phyloP scores from a whole-genome alignment of 2,329 filamentous ascomycete species.

The Hysterium pulicare region DNA sequence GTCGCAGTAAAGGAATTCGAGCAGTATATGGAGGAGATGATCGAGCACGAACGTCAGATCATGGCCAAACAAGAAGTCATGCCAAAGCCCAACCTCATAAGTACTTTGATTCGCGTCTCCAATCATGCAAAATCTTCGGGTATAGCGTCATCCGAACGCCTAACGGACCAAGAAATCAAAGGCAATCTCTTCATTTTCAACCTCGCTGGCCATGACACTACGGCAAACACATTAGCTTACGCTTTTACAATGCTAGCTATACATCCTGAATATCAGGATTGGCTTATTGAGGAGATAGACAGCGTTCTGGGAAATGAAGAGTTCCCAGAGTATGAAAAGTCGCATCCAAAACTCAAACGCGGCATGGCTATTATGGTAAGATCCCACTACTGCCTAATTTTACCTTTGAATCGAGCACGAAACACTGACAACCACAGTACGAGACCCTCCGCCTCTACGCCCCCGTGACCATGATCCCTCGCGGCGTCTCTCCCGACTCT shows the following conservation, averaged over 20 bases:
- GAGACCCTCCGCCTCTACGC: slow-evolving; percentile 27
- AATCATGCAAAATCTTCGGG: slow-evolving; percentile 8
- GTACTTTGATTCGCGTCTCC: slow-evolving; percentile 24
- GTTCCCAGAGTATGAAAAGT: slow-evolving; percentile 37
- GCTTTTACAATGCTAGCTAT: slow-evolving; percentile 47
- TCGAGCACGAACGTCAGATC: slow-evolving; percentile 12
- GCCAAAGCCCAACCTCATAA: slow-evolving; percentile 24
- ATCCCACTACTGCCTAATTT: no score
- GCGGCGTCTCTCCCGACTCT: slow-evolving; percentile 5
- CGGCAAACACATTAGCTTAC: slow-evolving; percentile 49
- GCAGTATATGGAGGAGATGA: slow-evolving; percentile 19
- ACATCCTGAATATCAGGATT: slow-evolving; percentile 50
- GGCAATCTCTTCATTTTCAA: slow-evolving; percentile 32
- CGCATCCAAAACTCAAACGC: slow-evolving; percentile 45
- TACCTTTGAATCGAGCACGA: slow-evolving; percentile 14
- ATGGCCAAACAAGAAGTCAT: not conserved
- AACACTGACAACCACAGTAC: slow-evolving; percentile 11
- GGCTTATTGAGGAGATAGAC: slow-evolving; percentile 51
- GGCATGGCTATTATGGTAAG: slow-evolving; percentile 49
- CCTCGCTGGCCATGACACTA: slow-evolving; percentile 29
- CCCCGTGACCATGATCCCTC: slow-evolving; percentile 18
- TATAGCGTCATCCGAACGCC: not conserved
- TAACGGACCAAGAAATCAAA: slow-evolving; percentile 21
- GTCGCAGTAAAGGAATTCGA: slow-evolving; percentile 15
- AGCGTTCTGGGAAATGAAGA: slow-evolving; percentile 27